phyloP scores from a whole-genome alignment of 176 grass and related monocot species.

The Guadua angustifolia region DNA sequence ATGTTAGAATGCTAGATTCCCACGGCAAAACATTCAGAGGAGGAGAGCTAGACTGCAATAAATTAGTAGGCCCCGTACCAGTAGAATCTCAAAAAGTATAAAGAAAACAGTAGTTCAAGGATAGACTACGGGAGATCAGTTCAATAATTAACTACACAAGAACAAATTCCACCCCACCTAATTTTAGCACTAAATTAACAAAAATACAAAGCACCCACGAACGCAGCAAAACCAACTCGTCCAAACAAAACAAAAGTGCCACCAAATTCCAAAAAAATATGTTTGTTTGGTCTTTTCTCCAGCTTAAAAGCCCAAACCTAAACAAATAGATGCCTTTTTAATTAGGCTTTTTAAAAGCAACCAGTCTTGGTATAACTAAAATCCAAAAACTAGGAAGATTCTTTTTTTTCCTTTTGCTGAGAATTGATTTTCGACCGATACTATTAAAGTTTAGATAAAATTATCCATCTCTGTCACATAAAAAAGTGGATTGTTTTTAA shows the following conservation, averaged over 20 bases:
- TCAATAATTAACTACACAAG: slow-evolving; percentile 14
- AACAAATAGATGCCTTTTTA: too few relatives aligned
- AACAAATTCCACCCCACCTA: slow-evolving; percentile 23
- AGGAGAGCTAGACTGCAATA: slow-evolving; percentile 35
- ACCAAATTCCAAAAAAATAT: background rate
- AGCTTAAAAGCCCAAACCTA: too few relatives aligned
- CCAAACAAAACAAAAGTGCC: background rate
- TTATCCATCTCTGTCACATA: too few relatives aligned
- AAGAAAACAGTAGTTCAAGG: slow-evolving; percentile 1
- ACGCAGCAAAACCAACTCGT: too few relatives aligned
- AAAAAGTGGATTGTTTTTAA: too few relatives aligned
- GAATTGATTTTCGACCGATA: too few relatives aligned
- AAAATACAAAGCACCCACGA: background rate
- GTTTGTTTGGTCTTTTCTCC: too few relatives aligned
- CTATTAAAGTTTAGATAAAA: too few relatives aligned
- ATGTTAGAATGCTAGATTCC: slow-evolving; percentile 34
- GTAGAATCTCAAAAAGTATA: slow-evolving; percentile 42
- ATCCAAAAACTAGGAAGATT: too few relatives aligned
- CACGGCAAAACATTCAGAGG: slow-evolving; percentile 43
- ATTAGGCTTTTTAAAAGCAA: too few relatives aligned
- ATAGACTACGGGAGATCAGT: background rate
- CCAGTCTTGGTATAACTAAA: too few relatives aligned
- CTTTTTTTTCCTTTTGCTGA: too few relatives aligned
- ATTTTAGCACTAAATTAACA: slow-evolving; percentile 1
- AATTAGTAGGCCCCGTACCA: slow-evolving; percentile 12